A percentile compares a stretch with the other conserved stretches of the same genome.
Evolutionary conservation across 208 protist species (phyloP).

Genomic region (Trypanosomatidae sp.): DNA sequence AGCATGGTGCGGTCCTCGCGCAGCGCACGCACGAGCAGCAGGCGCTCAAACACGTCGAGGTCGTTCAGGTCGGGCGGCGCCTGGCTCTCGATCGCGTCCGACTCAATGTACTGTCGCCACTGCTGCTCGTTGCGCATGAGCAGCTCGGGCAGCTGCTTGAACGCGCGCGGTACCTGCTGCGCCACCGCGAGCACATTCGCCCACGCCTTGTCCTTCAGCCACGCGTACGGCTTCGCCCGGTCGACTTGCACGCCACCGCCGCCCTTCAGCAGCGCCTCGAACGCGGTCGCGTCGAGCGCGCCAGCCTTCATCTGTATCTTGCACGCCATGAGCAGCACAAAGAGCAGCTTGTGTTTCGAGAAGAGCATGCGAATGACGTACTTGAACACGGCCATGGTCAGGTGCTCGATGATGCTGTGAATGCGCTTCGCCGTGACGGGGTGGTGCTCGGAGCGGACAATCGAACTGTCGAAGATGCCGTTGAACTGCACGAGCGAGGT

Average conservation of each 20-base stretch:
- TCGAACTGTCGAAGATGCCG: conserved; percentile 91
- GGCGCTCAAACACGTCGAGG: conserved; percentile 86
- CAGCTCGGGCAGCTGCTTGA: conserved; percentile 91
- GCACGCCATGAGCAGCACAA: conserved; percentile 93
- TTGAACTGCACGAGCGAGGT: conserved; percentile 97
- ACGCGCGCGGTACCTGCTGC: conserved; percentile 74
- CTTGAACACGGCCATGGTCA: conserved; percentile 90
- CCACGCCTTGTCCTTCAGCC: conserved; percentile 95
- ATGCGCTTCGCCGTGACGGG: conserved; percentile 92
- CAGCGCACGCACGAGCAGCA: conserved; percentile 92
- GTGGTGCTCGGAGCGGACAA: conserved; percentile 85
- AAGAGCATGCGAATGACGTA: conserved; percentile 96
- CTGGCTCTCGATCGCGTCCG: conserved; percentile 86
- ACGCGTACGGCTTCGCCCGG: conserved; percentile 87
- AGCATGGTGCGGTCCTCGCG: conserved; percentile 95
- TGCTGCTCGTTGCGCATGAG: conserved; percentile 87
- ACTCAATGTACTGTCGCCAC: conserved; percentile 94
- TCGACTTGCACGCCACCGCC: conserved; percentile 89
- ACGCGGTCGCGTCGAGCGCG: conserved; percentile 60
- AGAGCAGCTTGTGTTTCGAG: conserved; percentile 96
- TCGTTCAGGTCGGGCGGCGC: conserved; percentile 89
- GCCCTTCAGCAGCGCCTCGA: conserved; percentile 92
- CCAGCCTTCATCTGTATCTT: conserved; percentile 92
- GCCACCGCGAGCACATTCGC: conserved; percentile 90
- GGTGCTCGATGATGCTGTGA: conserved; percentile 91